Conservation (phyloP, 129 eudicot genomes). For the Erigeron canadensis region DNA sequence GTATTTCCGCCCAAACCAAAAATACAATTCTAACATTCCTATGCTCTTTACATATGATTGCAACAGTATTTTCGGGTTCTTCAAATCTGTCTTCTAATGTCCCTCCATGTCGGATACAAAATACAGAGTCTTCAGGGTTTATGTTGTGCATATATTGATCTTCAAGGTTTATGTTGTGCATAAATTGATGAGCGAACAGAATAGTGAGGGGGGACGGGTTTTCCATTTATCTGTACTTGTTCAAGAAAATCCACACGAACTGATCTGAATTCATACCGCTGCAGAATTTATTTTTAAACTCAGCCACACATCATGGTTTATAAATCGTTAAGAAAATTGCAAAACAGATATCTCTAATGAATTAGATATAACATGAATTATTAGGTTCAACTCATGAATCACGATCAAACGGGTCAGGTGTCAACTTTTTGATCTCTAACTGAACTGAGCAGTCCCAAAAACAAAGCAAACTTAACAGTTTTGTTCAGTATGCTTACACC, state of each 20-base stretch:
- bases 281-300: constrained; percentile 19
- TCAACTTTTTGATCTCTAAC: background rate
- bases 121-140: constrained; percentile 45
- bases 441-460: background rate
- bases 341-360: background rate
- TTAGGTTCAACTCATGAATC: background rate
- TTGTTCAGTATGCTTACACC: background rate
- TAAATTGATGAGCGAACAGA: constrained; percentile 59
- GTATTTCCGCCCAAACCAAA: constrained; percentile 17
- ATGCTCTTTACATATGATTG: constrained; percentile 8
- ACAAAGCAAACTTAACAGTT: background rate
- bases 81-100: constrained; percentile 3
- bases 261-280: constrained; percentile 76
- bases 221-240: constrained; percentile 90
- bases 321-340: background rate
- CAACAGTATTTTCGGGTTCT: constrained; percentile 12
- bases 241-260: constrained; percentile 82
- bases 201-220: constrained; percentile 45
- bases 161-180: constrained; percentile 81
- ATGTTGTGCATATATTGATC: constrained; percentile 74
- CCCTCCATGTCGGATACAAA: constrained; percentile 8
- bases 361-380: background rate
- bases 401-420: background rate
- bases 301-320: background rate
- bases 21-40: constrained; percentile 6